phyloP scores from a whole-genome alignment of 352 stramenopile genomes.

The Ophiocytium majus region DNA sequence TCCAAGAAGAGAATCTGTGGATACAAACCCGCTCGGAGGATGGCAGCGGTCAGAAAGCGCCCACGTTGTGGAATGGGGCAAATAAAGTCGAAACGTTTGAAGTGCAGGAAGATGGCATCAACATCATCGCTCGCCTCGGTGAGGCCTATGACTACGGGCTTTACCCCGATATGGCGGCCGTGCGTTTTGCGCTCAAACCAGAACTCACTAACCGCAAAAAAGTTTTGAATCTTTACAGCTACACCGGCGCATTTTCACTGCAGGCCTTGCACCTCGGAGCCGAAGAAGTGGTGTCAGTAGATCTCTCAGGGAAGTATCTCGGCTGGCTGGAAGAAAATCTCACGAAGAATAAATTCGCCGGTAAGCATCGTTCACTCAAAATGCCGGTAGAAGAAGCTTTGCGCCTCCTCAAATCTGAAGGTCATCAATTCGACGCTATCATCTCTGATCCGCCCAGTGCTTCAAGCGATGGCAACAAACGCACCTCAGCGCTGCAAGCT shows the following conservation, averaged over 20 bases:
- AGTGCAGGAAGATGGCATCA: background rate
- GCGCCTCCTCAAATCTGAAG: background rate
- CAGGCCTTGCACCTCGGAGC: background rate
- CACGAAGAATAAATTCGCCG: background rate
- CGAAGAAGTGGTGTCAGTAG: background rate
- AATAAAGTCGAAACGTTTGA: background rate
- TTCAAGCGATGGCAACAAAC: conserved; percentile 1
- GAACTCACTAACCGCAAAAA: background rate
- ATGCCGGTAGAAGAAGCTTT: background rate
- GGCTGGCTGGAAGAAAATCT: background rate
- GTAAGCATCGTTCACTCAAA: background rate
- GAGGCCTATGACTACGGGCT: background rate
- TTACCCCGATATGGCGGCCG: background rate
- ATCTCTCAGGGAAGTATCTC: background rate
- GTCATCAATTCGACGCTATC: background rate
- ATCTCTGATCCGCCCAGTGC: background rate
- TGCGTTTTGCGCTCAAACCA: background rate
- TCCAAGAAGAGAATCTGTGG: background rate
- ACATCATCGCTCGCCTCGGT: background rate
- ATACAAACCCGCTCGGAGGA: background rate
- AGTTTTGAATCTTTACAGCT: conserved; percentile 7
- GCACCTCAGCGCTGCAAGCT: background rate
- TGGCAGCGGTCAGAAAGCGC: background rate
- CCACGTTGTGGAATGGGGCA: background rate
- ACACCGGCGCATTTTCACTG: background rate